A percentile compares a stretch with the other conserved stretches of the same genome.
Evolutionary conservation across 805 yeast genomes (phyloP).

Genomic region (Limtongozyma cylindracea): DNA sequence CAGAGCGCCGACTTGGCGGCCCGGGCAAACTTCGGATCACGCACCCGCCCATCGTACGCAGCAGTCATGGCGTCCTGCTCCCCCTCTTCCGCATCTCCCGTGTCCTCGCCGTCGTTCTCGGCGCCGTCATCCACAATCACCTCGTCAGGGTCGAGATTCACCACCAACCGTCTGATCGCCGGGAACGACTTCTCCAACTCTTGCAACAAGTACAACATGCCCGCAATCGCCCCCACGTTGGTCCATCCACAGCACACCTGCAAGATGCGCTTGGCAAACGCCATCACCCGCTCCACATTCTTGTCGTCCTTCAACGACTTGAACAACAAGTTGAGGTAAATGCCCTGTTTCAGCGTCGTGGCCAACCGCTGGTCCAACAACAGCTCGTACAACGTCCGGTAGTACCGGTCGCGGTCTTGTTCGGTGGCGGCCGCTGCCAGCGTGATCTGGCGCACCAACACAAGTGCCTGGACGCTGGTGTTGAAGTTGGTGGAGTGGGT

Average conservation of each 20-base stretch:
- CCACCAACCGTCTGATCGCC: constrained; percentile 35
- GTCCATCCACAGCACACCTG: constrained; percentile 75
- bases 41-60: constrained; percentile 57
- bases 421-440: constrained; percentile 26
- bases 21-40: constrained; percentile 85
- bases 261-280: constrained; percentile 75
- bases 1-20: constrained; percentile 66
- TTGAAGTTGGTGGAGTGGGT: constrained; percentile 89
- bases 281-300: constrained; percentile 39
- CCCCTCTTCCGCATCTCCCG: constrained; percentile 1
- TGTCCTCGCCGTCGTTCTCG: constrained; percentile 2
- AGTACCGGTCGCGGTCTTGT: constrained; percentile 48
- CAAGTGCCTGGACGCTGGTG: constrained; percentile 81
- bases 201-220: constrained; percentile 50
- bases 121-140: constrained; percentile 11
- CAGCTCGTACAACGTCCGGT: constrained; percentile 74
- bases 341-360: constrained; percentile 78
- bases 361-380: constrained; percentile 65
- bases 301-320: constrained; percentile 56
- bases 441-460: constrained; percentile 62
- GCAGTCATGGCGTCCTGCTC: constrained; percentile 1
- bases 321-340: constrained; percentile 67
- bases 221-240: constrained; percentile 69
- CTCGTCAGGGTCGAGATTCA: constrained; percentile 19
- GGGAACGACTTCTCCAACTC: constrained; percentile 45